Percentiles rank a stretch among this genome's conserved stretches.
Conservation (phyloP, 768 basidiomycete genomes). For the Chalciporus chontae region DNA sequence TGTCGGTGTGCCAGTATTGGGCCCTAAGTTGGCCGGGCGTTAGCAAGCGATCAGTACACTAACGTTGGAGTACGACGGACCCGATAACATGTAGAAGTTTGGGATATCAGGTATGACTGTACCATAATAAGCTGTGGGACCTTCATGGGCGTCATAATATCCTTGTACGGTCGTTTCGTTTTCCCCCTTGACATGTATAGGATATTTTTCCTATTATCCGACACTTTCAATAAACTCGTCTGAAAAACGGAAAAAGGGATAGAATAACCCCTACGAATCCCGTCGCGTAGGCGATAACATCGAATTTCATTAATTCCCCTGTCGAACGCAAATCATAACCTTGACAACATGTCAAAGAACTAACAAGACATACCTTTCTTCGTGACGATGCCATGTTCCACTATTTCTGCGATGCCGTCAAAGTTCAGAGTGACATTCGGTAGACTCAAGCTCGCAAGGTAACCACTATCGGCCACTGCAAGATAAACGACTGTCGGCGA, state of each 20-base stretch:
- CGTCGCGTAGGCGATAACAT: slow-evolving; percentile 33
- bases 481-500: not conserved
- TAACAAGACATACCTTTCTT: slow-evolving; percentile 14
- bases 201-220: slow-evolving; percentile 17
- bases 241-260: not conserved
- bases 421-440: slow-evolving; percentile 25
- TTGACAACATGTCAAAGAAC: not conserved
- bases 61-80: slow-evolving; percentile 14
- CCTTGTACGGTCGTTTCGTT: slow-evolving; percentile 22
- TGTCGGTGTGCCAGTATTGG: slow-evolving; percentile 25
- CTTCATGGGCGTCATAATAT: slow-evolving; percentile 28
- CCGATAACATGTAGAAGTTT: slow-evolving; percentile 32
- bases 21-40: slow-evolving; percentile 13
- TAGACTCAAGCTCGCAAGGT: slow-evolving; percentile 18
- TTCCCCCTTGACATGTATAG: slow-evolving; percentile 23
- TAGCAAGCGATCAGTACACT: not conserved
- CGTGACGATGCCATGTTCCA: slow-evolving; percentile 22
- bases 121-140: slow-evolving; percentile 34
- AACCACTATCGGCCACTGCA: slow-evolving; percentile 29
- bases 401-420: slow-evolving; percentile 19
- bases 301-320: slow-evolving; percentile 31
- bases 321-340: not conserved
- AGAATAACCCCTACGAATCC: slow-evolving; percentile 29
- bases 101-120: slow-evolving; percentile 35
- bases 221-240: slow-evolving; percentile 1